These are phyloP conservation scores for Oenanthe javanica DNA, from an alignment of 140 eudicot species.

Conservation along the genomic window DNA sequence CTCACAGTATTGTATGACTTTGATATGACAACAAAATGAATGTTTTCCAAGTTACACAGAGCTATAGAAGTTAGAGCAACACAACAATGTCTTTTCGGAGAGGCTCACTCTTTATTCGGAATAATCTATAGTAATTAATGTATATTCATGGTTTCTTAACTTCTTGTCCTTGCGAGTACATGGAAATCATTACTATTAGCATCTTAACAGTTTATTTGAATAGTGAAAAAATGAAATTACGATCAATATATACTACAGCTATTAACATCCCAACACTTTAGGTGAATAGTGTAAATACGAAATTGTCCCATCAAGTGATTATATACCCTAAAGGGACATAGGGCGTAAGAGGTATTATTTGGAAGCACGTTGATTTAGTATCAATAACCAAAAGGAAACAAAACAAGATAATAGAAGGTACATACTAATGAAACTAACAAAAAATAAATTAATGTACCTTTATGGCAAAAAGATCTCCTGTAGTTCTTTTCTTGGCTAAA, in stretches of 20 bases:
- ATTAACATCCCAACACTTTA: background rate
- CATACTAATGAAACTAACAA: background rate
- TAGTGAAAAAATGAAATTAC: background rate
- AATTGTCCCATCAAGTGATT: background rate
- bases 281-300: background rate
- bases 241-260: background rate
- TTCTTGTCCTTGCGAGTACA: background rate
- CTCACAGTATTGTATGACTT: background rate
- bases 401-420: background rate
- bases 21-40: background rate
- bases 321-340: background rate
- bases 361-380: background rate
- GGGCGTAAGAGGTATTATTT: background rate
- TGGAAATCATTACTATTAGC: background rate
- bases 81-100: background rate
- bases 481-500: slow-evolving; percentile 89
- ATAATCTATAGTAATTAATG: background rate
- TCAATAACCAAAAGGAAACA: background rate
- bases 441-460: slow-evolving; percentile 42
- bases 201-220: background rate
- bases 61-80: background rate
- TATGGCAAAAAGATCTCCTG: slow-evolving; percentile 96
- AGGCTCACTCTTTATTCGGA: background rate
- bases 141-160: background rate
- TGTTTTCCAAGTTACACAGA: background rate